Conservation (phyloP, 768 basidiomycete genomes). For the Serendipita vermifera region DNA sequence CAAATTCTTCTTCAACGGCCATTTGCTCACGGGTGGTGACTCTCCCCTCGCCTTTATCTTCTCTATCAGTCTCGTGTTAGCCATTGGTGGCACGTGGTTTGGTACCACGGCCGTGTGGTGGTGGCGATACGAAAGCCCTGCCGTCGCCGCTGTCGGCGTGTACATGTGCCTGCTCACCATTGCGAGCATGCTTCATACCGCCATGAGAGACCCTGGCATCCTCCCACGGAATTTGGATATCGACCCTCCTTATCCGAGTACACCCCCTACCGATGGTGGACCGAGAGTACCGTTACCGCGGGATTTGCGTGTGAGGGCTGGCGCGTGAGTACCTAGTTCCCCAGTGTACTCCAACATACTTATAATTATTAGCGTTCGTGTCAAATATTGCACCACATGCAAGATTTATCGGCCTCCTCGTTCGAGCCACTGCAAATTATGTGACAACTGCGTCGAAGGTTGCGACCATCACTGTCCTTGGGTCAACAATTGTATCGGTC, state of each 20-base stretch:
- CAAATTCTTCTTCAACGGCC: slow-evolving; percentile 59
- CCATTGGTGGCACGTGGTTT: slow-evolving; percentile 71
- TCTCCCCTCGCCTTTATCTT: slow-evolving; percentile 67
- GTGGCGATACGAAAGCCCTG: slow-evolving; percentile 69
- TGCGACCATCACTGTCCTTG: slow-evolving; percentile 88
- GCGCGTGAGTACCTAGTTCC: slow-evolving; percentile 41
- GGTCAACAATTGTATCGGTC: slow-evolving; percentile 93
- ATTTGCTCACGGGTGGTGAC: slow-evolving; percentile 74
- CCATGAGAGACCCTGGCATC: slow-evolving; percentile 76
- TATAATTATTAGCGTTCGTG: slow-evolving; percentile 51
- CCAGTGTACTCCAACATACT: no score
- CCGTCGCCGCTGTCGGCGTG: slow-evolving; percentile 51
- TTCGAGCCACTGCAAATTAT: slow-evolving; percentile 95
- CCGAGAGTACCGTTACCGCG: slow-evolving; percentile 57
- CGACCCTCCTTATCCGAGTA: slow-evolving; percentile 62
- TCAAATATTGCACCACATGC: slow-evolving; percentile 92
- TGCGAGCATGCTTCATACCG: slow-evolving; percentile 65
- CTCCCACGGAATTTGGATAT: slow-evolving; percentile 78
- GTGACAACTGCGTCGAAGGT: slow-evolving; percentile 93
- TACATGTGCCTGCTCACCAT: slow-evolving; percentile 54
- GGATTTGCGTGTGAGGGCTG: slow-evolving; percentile 65
- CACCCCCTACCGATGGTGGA: slow-evolving; percentile 49
- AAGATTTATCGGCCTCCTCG: slow-evolving; percentile 85
- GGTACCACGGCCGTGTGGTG: slow-evolving; percentile 81
- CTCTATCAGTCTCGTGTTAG: slow-evolving; percentile 46